Evolutionary conservation across 805 yeast genomes (phyloP), one percentile per base, ranked within the genome.

Genomic region (Pichia gijzeniarum): DNA sequence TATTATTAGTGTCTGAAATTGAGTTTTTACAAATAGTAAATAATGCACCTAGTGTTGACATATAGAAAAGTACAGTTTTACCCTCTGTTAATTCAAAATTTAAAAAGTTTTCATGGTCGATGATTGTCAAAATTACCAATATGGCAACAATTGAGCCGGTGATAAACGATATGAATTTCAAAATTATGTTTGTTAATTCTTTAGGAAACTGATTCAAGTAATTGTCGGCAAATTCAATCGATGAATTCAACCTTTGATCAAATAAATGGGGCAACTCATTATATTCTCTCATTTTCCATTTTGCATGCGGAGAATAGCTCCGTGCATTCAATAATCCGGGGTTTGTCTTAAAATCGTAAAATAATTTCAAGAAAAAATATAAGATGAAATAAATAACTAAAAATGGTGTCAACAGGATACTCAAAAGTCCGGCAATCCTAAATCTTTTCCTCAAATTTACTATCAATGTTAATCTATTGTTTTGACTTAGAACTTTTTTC

Each of bases 121-220:
- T 72, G 8, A 85, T 63, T 0, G 91, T 77, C 37, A 85, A 68
- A 5, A 87, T 69, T 19, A 90, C 96, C 43, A 93, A 71, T 1
- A 91, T 85, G 0, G 98, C 93, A 28, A 90, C 84, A 51, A 93
- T 76, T 0, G 99, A 86, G 1, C 99, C 97, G 19, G 87, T 74
- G 0, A 93, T 68, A 61, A 91, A 90, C 0, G 87, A 72, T 16
- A 79, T 61, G 55, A 85, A 84, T 45, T 77, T 73, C 52, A 81
- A 57, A 0, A 80, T 48, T 1, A 80, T 62, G 37, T 77, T 80
- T 1, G 75, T 68, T 48, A 73, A 73, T 50, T 87, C 95, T 41
- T 87, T 82, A 2, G 99, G 99, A 58, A 93, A 93, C 60, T 90
- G 96, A 52, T 88, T 80, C 44, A 93, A 78, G 59, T 93, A 93